phyloP scores from a whole-genome alignment of 1,284 basidiomycete species.

The Austroboletus niveus region DNA sequence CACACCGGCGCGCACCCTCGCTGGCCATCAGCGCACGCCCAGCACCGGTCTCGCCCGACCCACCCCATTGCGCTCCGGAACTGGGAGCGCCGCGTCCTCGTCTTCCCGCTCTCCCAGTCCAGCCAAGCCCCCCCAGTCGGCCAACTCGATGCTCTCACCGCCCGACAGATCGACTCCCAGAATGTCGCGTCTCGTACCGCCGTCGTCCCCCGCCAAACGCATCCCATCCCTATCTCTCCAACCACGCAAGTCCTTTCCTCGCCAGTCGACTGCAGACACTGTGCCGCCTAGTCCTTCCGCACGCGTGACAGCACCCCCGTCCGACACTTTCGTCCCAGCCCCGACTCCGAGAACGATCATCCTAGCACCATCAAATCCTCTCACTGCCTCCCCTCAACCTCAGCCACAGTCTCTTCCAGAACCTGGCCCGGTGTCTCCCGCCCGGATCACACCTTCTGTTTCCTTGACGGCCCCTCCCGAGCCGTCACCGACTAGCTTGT shows the following conservation, averaged over 20 bases:
- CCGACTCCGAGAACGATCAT: conserved; percentile 11
- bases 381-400: conserved; percentile 16
- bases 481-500: conserved; percentile 8
- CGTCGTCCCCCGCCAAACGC: conserved; percentile 42
- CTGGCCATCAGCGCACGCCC: conserved; percentile 40
- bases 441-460: conserved; percentile 15
- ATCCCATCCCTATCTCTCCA: conserved; percentile 37
- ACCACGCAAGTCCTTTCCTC: conserved; percentile 31
- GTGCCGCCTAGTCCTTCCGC: conserved; percentile 26
- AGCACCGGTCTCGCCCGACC: conserved; percentile 38
- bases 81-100: conserved; percentile 26
- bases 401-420: conserved; percentile 14
- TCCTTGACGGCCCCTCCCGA: conserved; percentile 14
- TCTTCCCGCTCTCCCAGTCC: conserved; percentile 46
- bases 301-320: conserved; percentile 5
- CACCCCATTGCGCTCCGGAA: conserved; percentile 34
- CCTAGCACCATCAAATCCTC: conserved; percentile 14
- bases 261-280: conserved; percentile 29
- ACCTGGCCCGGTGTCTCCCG: conserved; percentile 7
- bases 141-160: conserved; percentile 20
- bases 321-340: conserved; percentile 1
- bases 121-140: conserved; percentile 29
- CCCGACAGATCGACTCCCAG: conserved; percentile 24
- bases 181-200: conserved; percentile 30
- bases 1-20: conserved; percentile 23